Base-by-base conservation (phyloP, 2,329 filamentous ascomycete species). In the Penicillium hordei region DNA sequence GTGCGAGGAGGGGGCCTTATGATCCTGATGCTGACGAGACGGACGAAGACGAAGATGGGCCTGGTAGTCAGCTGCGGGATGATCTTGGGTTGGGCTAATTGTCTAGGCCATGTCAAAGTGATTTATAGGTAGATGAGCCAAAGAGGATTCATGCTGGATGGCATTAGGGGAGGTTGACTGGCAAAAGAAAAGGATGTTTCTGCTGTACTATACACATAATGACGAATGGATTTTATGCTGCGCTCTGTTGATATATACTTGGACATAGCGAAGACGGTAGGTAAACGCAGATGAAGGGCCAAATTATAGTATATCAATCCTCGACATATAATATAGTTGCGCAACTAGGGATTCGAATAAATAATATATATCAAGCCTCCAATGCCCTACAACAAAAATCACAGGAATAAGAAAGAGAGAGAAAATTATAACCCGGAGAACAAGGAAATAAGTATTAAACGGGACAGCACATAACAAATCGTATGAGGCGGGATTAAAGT, bases 21-120 rank as follows among this genome's bases (percentile, higher is more conserved):
- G 70, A 73, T 58, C 71, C 72, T 27, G 70, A 73, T 64, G 70
- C 68, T 21, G 70, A 70, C 56, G 70, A 74, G 36, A 71, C 68
- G 13, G 72, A 72, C 36, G 70, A 71, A 56, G 67, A 72, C 33
- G 65, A 72, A 42, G 68, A 71, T 55, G 66, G 67, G 29, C 69
- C 69, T 8, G 68, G 60, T 48, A 66, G 65, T 62, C 71, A 74
- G 61, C 55, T 74, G 60, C 64, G 66, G 33, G 68, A 71, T 60
- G 61, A 70, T 58, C 29, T 74, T 60, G 70, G 70, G 7, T 49
- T 72, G 61, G 70, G 69, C 23, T 69, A 58, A 60, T 13, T 52
- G 42, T 48, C 19, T 38, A 33, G 17, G 39, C 6, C 8, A 29
- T 54, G 42, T 60, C 39, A 31, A 27, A 5, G 40, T 17, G 25